Conservation (phyloP, 2,329 filamentous ascomycete species). For the Hymenoscyphus albidus region DNA sequence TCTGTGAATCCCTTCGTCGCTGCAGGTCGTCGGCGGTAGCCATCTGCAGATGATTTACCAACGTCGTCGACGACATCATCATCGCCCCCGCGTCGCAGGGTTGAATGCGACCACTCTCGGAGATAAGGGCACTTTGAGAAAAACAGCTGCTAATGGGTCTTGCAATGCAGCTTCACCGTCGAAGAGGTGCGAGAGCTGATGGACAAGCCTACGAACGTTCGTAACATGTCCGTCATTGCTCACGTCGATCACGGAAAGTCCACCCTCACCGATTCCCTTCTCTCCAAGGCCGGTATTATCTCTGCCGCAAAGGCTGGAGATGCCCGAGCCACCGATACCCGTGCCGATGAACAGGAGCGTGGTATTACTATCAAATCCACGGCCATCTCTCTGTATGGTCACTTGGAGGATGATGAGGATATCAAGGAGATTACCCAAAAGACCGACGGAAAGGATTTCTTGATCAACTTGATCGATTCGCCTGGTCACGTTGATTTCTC, state of each 20-base stretch:
- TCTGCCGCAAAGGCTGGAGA: slow-evolving; percentile 96
- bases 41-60: background rate
- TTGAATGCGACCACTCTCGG: slow-evolving; percentile 7
- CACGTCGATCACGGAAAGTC: slow-evolving; percentile 99
- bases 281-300: slow-evolving; percentile 99
- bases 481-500: slow-evolving; percentile 99
- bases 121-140: slow-evolving; percentile 17
- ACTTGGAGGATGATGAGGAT: slow-evolving; percentile 76
- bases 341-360: slow-evolving; percentile 97
- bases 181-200: slow-evolving; percentile 81
- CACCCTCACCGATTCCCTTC: slow-evolving; percentile 97
- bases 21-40: background rate
- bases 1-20: background rate
- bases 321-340: slow-evolving; percentile 92
- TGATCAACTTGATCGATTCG: slow-evolving; percentile 99
- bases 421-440: slow-evolving; percentile 84
- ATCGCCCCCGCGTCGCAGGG: background rate
- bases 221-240: slow-evolving; percentile 99
- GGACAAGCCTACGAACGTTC: slow-evolving; percentile 74
- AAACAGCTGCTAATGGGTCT: slow-evolving; percentile 46
- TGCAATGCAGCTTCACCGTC: slow-evolving; percentile 81
- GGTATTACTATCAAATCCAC: slow-evolving; percentile 99
- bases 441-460: slow-evolving; percentile 90
- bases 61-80: background rate
- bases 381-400: slow-evolving; percentile 95